phyloP scores from a whole-genome alignment of 2,329 filamentous ascomycete species.

The Beauveria sp. region DNA sequence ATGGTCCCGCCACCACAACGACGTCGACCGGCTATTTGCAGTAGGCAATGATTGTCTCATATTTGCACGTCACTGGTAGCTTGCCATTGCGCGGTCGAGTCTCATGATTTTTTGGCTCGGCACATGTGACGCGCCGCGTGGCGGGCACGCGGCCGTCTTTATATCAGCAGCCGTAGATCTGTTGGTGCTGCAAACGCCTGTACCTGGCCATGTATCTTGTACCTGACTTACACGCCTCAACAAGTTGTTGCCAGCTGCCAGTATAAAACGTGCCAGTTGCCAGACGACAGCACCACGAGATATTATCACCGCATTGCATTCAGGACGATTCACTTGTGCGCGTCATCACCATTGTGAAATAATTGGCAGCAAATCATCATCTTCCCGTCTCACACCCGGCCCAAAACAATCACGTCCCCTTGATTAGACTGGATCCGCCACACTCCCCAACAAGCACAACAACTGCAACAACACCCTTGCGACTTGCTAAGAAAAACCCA shows the following conservation, averaged over 20 bases:
- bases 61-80: not conserved
- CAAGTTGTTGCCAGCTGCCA: slow-evolving; percentile 4
- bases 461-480: not conserved
- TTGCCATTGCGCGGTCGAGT: not conserved
- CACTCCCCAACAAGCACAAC: not conserved
- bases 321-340: not conserved
- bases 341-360: not conserved
- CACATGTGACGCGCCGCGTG: not conserved
- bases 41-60: not conserved
- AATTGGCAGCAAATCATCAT: too few species aligned
- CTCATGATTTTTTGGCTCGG: not conserved
- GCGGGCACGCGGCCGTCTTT: not conserved
- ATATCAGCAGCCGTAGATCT: not conserved
- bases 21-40: not conserved
- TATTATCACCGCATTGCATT: not conserved
- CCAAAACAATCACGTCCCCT: not conserved
- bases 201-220: not conserved
- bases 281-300: not conserved
- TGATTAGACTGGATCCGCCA: not conserved
- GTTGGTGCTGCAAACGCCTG: not conserved
- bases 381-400: not conserved
- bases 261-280: not conserved
- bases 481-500: not conserved
- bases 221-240: slow-evolving; percentile 1
- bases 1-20: not conserved